These are phyloP conservation scores for Blastobotrys apis DNA, from an alignment of 1,139 yeast species.

Conservation along the genomic window DNA sequence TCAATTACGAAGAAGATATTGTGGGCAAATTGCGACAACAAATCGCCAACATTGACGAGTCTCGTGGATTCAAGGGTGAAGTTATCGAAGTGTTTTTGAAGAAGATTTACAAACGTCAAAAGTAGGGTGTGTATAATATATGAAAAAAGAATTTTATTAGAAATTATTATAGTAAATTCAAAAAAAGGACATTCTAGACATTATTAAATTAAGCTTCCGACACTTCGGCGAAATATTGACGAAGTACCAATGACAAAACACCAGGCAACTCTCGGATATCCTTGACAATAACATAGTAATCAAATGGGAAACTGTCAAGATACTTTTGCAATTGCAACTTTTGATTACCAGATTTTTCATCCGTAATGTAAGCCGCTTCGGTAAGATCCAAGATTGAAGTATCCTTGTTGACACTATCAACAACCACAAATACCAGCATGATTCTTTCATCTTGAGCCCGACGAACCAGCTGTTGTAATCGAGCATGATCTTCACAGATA, in stretches of 20 bases:
- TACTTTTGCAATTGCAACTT: conserved; percentile 76
- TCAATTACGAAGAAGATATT: conserved; percentile 73
- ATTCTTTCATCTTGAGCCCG: conserved; percentile 87
- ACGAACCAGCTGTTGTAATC: conserved; percentile 76
- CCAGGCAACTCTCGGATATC: conserved; percentile 87
- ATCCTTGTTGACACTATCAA: conserved; percentile 67
- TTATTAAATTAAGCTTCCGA: conserved; percentile 35
- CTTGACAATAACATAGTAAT: conserved; percentile 89
- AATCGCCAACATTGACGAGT: conserved; percentile 75
- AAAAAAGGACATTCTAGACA: conserved; percentile 1
- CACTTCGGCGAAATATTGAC: conserved; percentile 84
- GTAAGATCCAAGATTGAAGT: conserved; percentile 94
- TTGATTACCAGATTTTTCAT: conserved; percentile 60
- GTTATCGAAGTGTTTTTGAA: conserved; percentile 79
- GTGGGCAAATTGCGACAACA: conserved; percentile 60
- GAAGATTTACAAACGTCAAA: conserved; percentile 91
- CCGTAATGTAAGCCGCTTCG: conserved; percentile 77
- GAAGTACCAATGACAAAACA: conserved; percentile 79
- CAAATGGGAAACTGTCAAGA: conserved; percentile 93
- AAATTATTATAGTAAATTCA: background rate
- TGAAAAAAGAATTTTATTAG: background rate
- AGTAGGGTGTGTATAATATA: conserved; percentile 40
- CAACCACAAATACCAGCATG: conserved; percentile 91
- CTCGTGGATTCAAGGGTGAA: conserved; percentile 84
- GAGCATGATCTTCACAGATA: conserved; percentile 90